These are phyloP conservation scores for Hypholoma fasciculare DNA, from an alignment of 768 basidiomycete genomes.

Conservation along the genomic window DNA sequence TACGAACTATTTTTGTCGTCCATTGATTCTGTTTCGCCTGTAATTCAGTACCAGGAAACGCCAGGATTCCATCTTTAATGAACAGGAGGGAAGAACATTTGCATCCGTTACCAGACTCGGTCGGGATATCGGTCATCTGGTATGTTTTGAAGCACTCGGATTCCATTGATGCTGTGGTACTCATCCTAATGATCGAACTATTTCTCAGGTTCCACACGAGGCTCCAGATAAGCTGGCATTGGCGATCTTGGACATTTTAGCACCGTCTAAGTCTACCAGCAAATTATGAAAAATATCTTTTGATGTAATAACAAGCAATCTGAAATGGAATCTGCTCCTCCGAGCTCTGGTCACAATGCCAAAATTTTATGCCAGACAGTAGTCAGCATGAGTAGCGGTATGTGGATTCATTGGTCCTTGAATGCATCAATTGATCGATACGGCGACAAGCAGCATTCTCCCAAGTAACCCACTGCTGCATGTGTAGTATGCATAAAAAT, in stretches of 20 bases:
- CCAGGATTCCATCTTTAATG: slow-evolving; percentile 26
- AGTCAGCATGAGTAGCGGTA: too few species aligned
- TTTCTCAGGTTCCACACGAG: slow-evolving; percentile 26
- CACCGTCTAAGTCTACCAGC: slow-evolving; percentile 3
- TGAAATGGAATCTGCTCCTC: too few species aligned
- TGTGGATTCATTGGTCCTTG: too few species aligned
- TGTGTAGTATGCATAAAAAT: too few species aligned
- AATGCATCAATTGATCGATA: too few species aligned
- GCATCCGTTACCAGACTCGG: slow-evolving; percentile 25
- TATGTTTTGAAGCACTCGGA: slow-evolving; percentile 7
- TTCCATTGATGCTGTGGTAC: background rate
- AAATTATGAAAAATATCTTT: slow-evolving; percentile 3
- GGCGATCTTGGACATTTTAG: slow-evolving; percentile 19
- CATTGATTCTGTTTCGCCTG: background rate
- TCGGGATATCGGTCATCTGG: slow-evolving; percentile 30
- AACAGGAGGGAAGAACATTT: slow-evolving; percentile 23
- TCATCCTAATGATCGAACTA: background rate
- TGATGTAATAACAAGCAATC: too few species aligned
- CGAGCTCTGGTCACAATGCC: too few species aligned
- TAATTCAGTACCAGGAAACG: slow-evolving; percentile 21
- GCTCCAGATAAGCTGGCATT: slow-evolving; percentile 25
- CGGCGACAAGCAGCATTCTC: too few species aligned
- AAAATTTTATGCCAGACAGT: too few species aligned
- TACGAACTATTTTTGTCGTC: background rate
- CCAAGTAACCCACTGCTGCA: too few species aligned